Conservation (phyloP, 1,139 yeast species). For the Debaryomyces singareniensis region DNA sequence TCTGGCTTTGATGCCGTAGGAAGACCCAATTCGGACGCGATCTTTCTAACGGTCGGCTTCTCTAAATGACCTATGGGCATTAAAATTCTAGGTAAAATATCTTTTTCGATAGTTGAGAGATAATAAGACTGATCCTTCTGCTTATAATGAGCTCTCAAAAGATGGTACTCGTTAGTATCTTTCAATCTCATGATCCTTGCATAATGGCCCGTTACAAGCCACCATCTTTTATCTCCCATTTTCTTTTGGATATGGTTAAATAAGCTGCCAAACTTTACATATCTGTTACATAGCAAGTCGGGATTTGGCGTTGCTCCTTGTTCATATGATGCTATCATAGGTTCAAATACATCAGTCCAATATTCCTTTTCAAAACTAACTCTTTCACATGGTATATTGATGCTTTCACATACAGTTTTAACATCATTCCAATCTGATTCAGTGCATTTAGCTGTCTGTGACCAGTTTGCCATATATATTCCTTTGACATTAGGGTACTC, state of each 20-base stretch:
- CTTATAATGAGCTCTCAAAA: conserved; percentile 54
- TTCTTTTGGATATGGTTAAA: conserved; percentile 42
- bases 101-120: conserved; percentile 57
- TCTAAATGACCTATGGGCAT: conserved; percentile 77
- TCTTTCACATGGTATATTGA: conserved; percentile 65
- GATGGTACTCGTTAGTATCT: conserved; percentile 27
- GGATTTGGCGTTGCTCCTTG: conserved; percentile 90
- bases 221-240: conserved; percentile 41
- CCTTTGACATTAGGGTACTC: conserved; percentile 59
- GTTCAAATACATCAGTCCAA: conserved; percentile 88
- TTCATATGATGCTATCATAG: conserved; percentile 73
- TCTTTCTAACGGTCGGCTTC: conserved; percentile 65
- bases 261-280: conserved; percentile 81
- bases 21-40: conserved; percentile 52
- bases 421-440: conserved; percentile 91
- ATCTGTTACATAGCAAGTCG: conserved; percentile 79
- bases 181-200: conserved; percentile 48
- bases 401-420: conserved; percentile 49
- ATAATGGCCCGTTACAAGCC: conserved; percentile 95
- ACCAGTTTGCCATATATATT: conserved; percentile 92
- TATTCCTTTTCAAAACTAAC: conserved; percentile 86
- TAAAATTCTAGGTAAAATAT: conserved; percentile 43
- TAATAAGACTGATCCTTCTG: conserved; percentile 90
- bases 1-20: conserved; percentile 78
- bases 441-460: conserved; percentile 61